A percentile compares a stretch with the other conserved stretches of the same genome.
Conservation (phyloP, 1,284 basidiomycete species). For the Microbotryum scabiosae region DNA sequence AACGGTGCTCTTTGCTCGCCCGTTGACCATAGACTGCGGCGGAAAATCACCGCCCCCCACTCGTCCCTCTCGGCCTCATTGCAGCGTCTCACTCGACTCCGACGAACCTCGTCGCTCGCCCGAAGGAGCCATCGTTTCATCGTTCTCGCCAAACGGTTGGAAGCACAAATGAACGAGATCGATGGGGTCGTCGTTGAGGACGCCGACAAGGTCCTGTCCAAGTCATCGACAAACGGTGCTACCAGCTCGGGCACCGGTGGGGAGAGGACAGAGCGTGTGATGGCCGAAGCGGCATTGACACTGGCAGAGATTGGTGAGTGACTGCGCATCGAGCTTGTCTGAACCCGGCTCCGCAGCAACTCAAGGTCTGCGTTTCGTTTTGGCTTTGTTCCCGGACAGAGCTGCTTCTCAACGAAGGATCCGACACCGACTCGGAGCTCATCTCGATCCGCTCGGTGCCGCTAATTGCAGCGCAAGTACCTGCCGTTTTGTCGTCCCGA, state of each 20-base stretch:
- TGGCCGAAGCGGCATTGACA: slow-evolving; percentile 81
- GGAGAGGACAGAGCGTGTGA: slow-evolving; percentile 63
- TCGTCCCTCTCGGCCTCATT: slow-evolving; percentile 62
- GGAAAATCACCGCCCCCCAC: slow-evolving; percentile 75
- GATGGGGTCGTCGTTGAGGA: slow-evolving; percentile 10
- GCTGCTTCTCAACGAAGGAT: slow-evolving; percentile 11
- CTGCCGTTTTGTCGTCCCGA: slow-evolving; percentile 61
- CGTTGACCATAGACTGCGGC: slow-evolving; percentile 54
- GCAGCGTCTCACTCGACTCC: slow-evolving; percentile 60
- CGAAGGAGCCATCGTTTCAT: slow-evolving; percentile 73
- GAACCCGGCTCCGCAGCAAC: background rate
- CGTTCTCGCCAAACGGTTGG: slow-evolving; percentile 65
- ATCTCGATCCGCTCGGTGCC: slow-evolving; percentile 57
- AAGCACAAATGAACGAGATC: slow-evolving; percentile 46
- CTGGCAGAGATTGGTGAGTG: slow-evolving; percentile 74
- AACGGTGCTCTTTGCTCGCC: background rate
- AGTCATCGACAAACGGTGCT: background rate
- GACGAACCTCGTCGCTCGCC: slow-evolving; percentile 71
- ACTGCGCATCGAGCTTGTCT: background rate
- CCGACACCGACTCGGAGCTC: slow-evolving; percentile 13
- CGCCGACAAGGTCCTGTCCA: background rate
- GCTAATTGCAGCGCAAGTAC: slow-evolving; percentile 59
- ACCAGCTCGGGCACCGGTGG: slow-evolving; percentile 40
- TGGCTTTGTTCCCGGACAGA: slow-evolving; percentile 4
- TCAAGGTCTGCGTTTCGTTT: background rate